A percentile compares a stretch with the other conserved stretches of the same genome.
phyloP scores from a whole-genome alignment of 2,329 filamentous ascomycete species.

The Claviceps africana region DNA sequence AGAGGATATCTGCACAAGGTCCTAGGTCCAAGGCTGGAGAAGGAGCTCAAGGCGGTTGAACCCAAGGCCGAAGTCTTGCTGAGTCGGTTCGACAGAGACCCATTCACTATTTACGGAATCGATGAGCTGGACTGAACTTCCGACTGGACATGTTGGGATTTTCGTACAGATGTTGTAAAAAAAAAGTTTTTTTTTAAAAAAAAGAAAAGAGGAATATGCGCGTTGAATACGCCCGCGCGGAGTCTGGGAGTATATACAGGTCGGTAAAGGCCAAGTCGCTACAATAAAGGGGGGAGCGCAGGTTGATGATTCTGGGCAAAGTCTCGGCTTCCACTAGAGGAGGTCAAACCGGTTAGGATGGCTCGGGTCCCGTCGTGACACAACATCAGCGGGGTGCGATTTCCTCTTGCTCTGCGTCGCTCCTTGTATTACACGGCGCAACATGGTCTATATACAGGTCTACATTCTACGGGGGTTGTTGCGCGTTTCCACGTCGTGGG shows the following conservation, averaged over 20 bases:
- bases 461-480: too few species aligned
- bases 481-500: too few species aligned
- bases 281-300: too few species aligned
- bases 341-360: too few species aligned
- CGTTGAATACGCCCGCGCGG: background rate
- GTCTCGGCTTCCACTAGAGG: too few species aligned
- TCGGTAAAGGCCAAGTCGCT: background rate
- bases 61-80: conserved; percentile 50
- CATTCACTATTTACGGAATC: conserved; percentile 62
- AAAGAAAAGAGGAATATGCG: background rate
- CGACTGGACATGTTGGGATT: background rate
- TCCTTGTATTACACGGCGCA: too few species aligned
- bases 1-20: conserved; percentile 63
- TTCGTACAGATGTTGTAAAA: background rate
- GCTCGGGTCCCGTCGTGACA: too few species aligned
- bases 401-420: too few species aligned
- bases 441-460: too few species aligned
- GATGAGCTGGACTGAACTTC: conserved; percentile 17
- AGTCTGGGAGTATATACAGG: background rate
- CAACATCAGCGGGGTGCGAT: too few species aligned
- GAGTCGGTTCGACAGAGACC: conserved; percentile 72
- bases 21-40: conserved; percentile 51
- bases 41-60: conserved; percentile 37
- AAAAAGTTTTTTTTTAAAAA: too few species aligned
- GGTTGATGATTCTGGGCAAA: too few species aligned